Percentiles rank a stretch among this genome's conserved stretches.
Conservation (phyloP, 2,329 filamentous ascomycete genomes). For the Pyricularia pennisetigena region DNA sequence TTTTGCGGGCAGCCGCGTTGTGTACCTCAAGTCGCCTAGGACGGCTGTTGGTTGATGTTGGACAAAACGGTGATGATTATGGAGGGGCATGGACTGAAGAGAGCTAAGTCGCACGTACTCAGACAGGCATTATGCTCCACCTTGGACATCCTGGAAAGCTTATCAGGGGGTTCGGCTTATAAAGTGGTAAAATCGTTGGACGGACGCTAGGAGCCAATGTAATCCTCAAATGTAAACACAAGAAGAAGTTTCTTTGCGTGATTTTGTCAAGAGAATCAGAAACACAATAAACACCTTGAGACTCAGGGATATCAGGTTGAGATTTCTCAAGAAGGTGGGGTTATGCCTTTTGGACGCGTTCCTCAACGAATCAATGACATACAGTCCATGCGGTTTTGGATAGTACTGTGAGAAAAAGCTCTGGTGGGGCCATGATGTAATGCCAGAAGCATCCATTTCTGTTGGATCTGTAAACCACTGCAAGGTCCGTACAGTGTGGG, state of each 20-base stretch:
- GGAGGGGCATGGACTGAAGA: conserved; percentile 13
- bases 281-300: not conserved
- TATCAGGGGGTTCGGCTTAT: conserved; percentile 4
- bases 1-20: not conserved
- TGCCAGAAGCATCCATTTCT: not conserved
- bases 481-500: not conserved
- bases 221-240: not conserved
- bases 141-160: conserved; percentile 34
- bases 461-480: not conserved
- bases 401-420: not conserved
- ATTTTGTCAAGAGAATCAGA: not conserved
- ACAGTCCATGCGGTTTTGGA: not conserved
- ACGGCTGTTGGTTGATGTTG: not conserved
- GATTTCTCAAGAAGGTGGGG: not conserved
- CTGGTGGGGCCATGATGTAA: not conserved
- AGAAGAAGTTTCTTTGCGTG: not conserved
- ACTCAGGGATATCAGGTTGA: not conserved
- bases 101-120: conserved; percentile 36
- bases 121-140: conserved; percentile 52
- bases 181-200: conserved; percentile 1
- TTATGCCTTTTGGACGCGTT: not conserved
- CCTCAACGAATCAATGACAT: not conserved
- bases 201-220: not conserved
- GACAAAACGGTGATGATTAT: conserved; percentile 2
- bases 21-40: not conserved